phyloP scores from a whole-genome alignment of 2,329 filamentous ascomycete genomes.

The Aspergillus pseudonomiae region DNA sequence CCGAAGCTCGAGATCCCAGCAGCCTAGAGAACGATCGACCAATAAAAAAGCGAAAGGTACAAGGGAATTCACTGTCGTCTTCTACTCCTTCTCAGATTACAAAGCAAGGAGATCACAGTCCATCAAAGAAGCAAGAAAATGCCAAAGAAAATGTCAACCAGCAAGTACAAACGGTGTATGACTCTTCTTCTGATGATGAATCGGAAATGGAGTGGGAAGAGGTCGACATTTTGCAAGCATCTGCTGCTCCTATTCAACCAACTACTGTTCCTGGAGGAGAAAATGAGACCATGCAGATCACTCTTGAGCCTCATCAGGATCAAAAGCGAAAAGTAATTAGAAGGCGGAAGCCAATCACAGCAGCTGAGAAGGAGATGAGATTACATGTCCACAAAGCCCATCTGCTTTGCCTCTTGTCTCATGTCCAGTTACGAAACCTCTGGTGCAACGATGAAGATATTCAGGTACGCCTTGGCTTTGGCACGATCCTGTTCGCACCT shows the following conservation, averaged over 20 bases:
- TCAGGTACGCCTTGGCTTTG: constrained; percentile 54
- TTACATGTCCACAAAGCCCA: constrained; percentile 85
- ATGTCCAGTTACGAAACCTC: constrained; percentile 75
- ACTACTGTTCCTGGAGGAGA: constrained; percentile 16
- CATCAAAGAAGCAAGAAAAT: constrained; percentile 14
- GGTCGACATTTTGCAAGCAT: constrained; percentile 49
- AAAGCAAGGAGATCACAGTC: constrained; percentile 17
- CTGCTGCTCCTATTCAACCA: constrained; percentile 27
- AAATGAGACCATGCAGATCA: constrained; percentile 40
- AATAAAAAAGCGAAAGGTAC: constrained; percentile 44
- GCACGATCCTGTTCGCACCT: neutral
- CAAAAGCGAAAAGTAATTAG: constrained; percentile 27
- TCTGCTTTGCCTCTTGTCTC: constrained; percentile 77
- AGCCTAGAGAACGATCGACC: constrained; percentile 30
- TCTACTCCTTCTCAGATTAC: neutral
- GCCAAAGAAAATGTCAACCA: constrained; percentile 13
- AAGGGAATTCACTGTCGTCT: constrained; percentile 26
- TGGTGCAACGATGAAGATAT: constrained; percentile 82
- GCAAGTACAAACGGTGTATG: constrained; percentile 38
- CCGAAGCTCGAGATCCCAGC: constrained; percentile 35
- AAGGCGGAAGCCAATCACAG: constrained; percentile 57
- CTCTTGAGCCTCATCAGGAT: constrained; percentile 36
- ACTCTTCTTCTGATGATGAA: constrained; percentile 55
- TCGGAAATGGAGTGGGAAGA: constrained; percentile 69
- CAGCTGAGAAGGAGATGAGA: constrained; percentile 62